Evolutionary conservation across 352 stramenopile species (phyloP), one percentile per base, ranked within the genome.

Genomic region (Phytophthora rubi): DNA sequence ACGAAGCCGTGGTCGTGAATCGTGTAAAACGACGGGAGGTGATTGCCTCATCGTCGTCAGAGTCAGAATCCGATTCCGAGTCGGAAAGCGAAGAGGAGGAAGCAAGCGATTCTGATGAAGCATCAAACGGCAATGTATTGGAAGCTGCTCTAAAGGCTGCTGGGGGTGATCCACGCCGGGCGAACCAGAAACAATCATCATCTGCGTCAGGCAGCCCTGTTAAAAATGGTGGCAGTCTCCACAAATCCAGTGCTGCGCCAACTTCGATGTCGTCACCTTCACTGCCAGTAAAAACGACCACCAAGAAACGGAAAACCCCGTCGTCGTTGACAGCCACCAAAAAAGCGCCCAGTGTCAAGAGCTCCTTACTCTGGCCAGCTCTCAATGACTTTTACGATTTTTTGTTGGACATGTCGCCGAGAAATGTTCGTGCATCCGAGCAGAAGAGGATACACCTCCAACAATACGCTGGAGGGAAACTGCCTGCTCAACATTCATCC

Each of bases 381-480:
- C 65, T 95, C 9, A 82, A 94, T 45, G 82, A 91, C 1, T 93
- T 94, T 35, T 92, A 92, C 65, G 80, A 88, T 45, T 90, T 91
- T 53, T 53, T 95, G 12, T 55, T 95, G n/a, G 73, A 86, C 28
- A 49, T 94, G 13, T 85, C 81, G 13, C 84, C 86, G 18, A 77
- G 57, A 6, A 78, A 80, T 23, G 69, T 86, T 51, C 75, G 71
- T 49, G 57, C 59, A n/a, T 80, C 65, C 6, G 72, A 78, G 12
- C 70, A 67, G 4, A 75, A 77, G 18, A 67, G 47, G 28, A 18
- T 23, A 2, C 57, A 66, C 47, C 67, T 92, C 4, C 48, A 68
- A 9, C 72, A 68, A 8, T 85, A 84, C 59, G 53, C 44, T 35
- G 62, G 65, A 32, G 53, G 53, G 9, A 81, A 78, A 16, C 71